Evolutionary conservation across 2,329 filamentous ascomycete genomes (phyloP).

Genomic region (Neofusicoccum cordaticola): DNA sequence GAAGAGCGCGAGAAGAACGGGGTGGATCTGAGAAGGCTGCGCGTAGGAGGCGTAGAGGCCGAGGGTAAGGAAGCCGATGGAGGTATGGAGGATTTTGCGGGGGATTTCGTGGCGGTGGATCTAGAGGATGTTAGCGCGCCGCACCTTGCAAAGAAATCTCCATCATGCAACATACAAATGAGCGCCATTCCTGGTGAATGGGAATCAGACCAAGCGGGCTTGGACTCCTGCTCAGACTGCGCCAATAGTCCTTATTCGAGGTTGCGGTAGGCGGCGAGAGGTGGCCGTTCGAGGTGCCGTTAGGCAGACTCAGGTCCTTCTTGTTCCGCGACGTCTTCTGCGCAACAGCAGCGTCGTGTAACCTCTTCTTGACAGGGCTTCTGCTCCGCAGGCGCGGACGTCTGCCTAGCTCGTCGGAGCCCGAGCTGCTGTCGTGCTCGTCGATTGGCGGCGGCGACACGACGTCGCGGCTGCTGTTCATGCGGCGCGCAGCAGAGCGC

Average conservation of each 20-base stretch:
- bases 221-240: slow-evolving; percentile 84
- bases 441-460: slow-evolving; percentile 59
- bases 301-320: slow-evolving; percentile 41
- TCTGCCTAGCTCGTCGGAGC: slow-evolving; percentile 50
- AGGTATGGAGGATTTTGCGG: slow-evolving; percentile 82
- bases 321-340: slow-evolving; percentile 25
- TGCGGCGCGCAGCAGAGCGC: slow-evolving; percentile 67
- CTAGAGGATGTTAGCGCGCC: slow-evolving; percentile 28
- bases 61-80: slow-evolving; percentile 90
- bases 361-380: slow-evolving; percentile 52
- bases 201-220: slow-evolving; percentile 92
- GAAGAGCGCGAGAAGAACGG: slow-evolving; percentile 75
- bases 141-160: not conserved
- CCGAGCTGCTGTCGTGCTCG: slow-evolving; percentile 56
- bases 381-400: slow-evolving; percentile 69
- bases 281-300: slow-evolving; percentile 48
- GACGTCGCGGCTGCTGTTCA: slow-evolving; percentile 46
- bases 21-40: slow-evolving; percentile 75
- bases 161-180: slow-evolving; percentile 59
- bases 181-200: slow-evolving; percentile 87
- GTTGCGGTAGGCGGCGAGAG: slow-evolving; percentile 60
- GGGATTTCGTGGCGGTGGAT: slow-evolving; percentile 93
- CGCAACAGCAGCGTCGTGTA: slow-evolving; percentile 27
- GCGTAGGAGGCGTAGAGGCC: slow-evolving; percentile 79
- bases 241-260: slow-evolving; percentile 70